Percentiles rank a stretch among this genome's conserved stretches.
Conservation (phyloP, 805 yeast species). For the Teunomyces aglyptinius region DNA sequence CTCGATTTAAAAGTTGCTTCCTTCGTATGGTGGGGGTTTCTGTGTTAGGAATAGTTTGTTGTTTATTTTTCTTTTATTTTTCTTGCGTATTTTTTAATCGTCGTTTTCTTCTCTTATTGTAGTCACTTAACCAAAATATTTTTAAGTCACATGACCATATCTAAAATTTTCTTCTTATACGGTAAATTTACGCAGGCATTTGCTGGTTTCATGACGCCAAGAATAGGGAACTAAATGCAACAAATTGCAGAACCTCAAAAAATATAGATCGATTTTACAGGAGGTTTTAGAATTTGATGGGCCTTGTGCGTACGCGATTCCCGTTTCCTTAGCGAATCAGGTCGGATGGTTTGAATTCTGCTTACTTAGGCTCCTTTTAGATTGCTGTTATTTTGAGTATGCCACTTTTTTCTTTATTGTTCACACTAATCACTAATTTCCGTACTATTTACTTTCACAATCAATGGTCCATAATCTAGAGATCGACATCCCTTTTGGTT, state of each 20-base stretch:
- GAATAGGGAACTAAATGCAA: neutral
- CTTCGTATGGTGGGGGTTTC: neutral
- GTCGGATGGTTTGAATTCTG: neutral
- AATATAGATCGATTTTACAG: neutral
- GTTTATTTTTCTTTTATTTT: neutral
- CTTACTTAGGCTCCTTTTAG: neutral
- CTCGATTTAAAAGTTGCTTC: neutral
- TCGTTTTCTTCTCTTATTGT: conserved; percentile 1
- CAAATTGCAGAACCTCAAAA: neutral
- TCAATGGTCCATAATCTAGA: neutral
- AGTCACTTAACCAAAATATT: neutral
- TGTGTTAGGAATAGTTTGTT: neutral
- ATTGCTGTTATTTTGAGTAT: neutral
- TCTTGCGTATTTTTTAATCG: neutral
- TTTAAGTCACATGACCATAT: neutral
- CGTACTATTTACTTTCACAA: too few species aligned
- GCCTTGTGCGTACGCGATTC: neutral
- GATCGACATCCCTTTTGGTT: neutral
- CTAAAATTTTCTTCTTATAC: neutral
- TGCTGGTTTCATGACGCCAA: neutral
- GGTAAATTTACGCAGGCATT: neutral
- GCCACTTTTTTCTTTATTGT: neutral
- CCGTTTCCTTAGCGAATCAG: neutral
- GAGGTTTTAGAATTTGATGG: neutral
- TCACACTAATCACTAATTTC: too few species aligned